Evolutionary conservation across 2,329 filamentous ascomycete species (phyloP).

Genomic region (Phialemonium atrogriseum): DNA sequence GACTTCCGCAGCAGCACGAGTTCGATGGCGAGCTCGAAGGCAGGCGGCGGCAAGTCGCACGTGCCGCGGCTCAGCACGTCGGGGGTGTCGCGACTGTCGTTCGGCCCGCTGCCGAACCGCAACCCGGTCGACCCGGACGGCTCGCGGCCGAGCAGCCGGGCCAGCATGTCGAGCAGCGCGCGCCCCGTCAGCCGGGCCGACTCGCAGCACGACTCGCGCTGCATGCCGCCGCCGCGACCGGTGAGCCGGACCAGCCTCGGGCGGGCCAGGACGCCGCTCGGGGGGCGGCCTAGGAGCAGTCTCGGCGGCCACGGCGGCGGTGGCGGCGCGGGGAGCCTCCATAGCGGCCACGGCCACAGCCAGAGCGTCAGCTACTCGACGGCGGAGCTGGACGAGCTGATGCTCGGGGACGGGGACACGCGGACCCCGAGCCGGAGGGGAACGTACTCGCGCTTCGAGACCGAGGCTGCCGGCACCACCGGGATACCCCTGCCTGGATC

Average conservation of each 20-base stretch:
- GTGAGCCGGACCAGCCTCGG: conserved; percentile 56
- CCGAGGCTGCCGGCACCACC: conserved; percentile 25
- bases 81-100: conserved; percentile 54
- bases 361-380: conserved; percentile 47
- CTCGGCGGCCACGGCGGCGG: conserved; percentile 56
- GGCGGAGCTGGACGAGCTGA: conserved; percentile 39
- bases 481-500: conserved; percentile 30
- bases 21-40: too few relatives aligned
- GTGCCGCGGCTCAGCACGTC: conserved; percentile 52
- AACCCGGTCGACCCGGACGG: conserved; percentile 33
- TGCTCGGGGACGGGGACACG: conserved; percentile 28
- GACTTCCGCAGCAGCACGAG: conserved; percentile 26
- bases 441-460: conserved; percentile 41
- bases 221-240: conserved; percentile 48
- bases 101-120: conserved; percentile 52
- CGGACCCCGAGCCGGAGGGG: conserved; percentile 48
- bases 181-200: conserved; percentile 47
- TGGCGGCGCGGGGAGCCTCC: too few relatives aligned
- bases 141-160: conserved; percentile 66
- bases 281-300: conserved; percentile 60
- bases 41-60: too few relatives aligned
- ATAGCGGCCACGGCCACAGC: conserved; percentile 50
- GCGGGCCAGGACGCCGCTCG: conserved; percentile 56
- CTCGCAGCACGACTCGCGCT: conserved; percentile 17
- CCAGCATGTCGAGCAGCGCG: conserved; percentile 50